Evolutionary conservation across 805 yeast species (phyloP), one percentile per base, ranked within the genome.

Genomic region (Candida fluviatilis): DNA sequence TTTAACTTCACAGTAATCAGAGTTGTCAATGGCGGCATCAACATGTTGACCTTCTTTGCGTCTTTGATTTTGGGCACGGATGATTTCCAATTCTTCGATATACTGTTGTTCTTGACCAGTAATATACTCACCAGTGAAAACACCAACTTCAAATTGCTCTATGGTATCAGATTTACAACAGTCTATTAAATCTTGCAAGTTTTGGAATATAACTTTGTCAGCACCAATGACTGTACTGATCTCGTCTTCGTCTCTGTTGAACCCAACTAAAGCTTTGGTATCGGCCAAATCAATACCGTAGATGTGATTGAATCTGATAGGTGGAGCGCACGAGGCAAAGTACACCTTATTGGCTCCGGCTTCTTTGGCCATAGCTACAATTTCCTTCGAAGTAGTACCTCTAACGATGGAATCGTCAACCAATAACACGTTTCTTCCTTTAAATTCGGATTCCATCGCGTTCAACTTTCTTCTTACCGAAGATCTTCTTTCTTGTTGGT

Each of bases 221-320:
- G 98, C 96, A 34, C 95, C 95, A 44, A 93, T 77, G 5, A 72
- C 85, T 35, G 71, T 52, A 11, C 93, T 82, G 47, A 93, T 81
- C 59, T 86, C 87, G 2, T 77, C 78, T 45, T 82, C 91, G 6
- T 80, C 67, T 52, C 84, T 79, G 50, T 82, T 70, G 63, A 76
- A 93, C 4, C 96, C 99, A 32, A 93, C 96, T 25, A 93, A 72
- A 8, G 96, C 96, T 61, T 80, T 85, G 35, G 91, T 86, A 56
- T 93, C 98, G 19, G 99, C 98, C 45, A 93, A 75, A 67, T 93
- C 99, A 49, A 93, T 93, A 60, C 99, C 99, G 61, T 93, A 93
- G 42, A 93, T 88, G 59, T 93, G 99, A 66, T 93, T 93, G 65
- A 71, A 80, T 62, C 99, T 79, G 53, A 93, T 93, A n/a, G 97